Conservation (phyloP, 139 green algal genomes). For the Chlorella sp. region DNA sequence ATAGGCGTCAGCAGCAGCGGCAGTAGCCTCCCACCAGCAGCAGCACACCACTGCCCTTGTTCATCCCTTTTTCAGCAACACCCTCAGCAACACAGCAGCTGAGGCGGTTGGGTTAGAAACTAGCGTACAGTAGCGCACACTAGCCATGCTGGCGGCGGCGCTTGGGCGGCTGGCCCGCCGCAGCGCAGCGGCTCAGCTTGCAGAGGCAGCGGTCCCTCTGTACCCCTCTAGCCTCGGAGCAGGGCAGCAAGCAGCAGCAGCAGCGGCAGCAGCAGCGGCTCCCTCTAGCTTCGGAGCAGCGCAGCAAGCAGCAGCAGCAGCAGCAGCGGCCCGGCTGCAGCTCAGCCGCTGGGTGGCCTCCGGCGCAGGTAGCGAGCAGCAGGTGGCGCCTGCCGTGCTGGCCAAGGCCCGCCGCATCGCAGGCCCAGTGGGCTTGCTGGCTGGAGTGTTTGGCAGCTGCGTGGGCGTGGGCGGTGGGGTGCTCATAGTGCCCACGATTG, state of each 20-base stretch:
- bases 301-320: not conserved
- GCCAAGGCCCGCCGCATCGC: constrained; percentile 18
- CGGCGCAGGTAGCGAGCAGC: constrained; percentile 6
- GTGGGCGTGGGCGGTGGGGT: constrained; percentile 84
- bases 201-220: too few relatives aligned
- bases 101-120: not conserved
- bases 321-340: constrained; percentile 9
- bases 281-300: not conserved
- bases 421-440: constrained; percentile 8
- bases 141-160: not conserved
- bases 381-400: not conserved
- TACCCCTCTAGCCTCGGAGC: not conserved
- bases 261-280: not conserved
- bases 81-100: not conserved
- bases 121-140: not conserved
- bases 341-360: not conserved
- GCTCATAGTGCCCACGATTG: constrained; percentile 76
- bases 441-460: constrained; percentile 75
- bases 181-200: not conserved
- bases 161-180: not conserved
- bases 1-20: not conserved
- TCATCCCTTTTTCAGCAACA: not conserved
- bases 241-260: not conserved
- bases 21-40: not conserved
- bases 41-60: not conserved